Evolutionary conservation across 1,284 basidiomycete genomes (phyloP), one percentile per base, ranked within the genome.

Genomic region (Ustilago esculenta): DNA sequence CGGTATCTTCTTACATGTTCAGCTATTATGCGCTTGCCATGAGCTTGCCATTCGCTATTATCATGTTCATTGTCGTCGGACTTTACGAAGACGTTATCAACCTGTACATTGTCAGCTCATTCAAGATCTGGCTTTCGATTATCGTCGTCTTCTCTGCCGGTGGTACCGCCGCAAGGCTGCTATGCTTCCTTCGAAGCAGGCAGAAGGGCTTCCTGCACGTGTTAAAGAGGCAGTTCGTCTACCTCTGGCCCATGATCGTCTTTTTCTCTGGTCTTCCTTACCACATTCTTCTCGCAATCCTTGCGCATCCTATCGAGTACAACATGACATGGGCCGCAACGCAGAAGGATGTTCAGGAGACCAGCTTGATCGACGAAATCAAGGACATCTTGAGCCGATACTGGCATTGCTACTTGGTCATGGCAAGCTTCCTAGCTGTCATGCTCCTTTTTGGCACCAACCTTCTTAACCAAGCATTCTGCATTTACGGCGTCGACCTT

Each of bases 341-440:
- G 33, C 39, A 58, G 39, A 73, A 74, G 56, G 65, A 68, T 29
- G 54, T 73, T 4, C 58, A 71, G 35, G 53, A 71, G 25, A 47
- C 50, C 21, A 92, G 92, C 81, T 92, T 92, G 84, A 92, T 91
- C 87, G 87, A 89, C 50, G 92, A 93, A 80, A 87, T 92, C 12
- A 92, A 92, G 0, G 88, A 86, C 59, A 92, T 92, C 79, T 83
- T 67, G 33, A 55, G 43, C 37, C 42, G 61, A 12, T 67, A 59
- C 58, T 75, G 71, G 66, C 49, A 52, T 20, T 64, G 60, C 53
- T 72, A 92, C 65, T 21, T 56, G 35, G 84, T 88, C 18, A 63
- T 93, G 65, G 55, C 86, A 20, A 66, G 91, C 43, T 84, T 80
- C 51, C 88, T 91, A 84, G 80, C 87, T 47, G 79, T 91, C 34